Evolutionary conservation across 371 early-diverging fungal species (phyloP).

Genomic region (Mortierella sp.): DNA sequence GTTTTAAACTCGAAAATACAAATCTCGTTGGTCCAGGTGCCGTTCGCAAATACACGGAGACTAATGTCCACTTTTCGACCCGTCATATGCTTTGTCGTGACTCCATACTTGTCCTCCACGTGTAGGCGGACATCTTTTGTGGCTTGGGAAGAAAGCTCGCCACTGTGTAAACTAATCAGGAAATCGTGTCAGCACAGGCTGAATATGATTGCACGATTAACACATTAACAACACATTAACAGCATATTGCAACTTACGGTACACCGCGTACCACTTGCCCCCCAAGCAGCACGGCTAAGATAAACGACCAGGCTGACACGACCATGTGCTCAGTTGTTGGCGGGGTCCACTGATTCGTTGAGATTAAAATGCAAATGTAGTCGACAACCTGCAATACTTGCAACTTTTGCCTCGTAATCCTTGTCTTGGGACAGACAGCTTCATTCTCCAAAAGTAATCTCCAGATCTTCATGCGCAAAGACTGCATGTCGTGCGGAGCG

Average conservation of each 20-base stretch:
- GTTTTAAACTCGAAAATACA: slow-evolving; percentile 12
- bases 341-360: slow-evolving; percentile 7
- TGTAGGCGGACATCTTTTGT: slow-evolving; percentile 9
- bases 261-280: slow-evolving; percentile 6
- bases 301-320: slow-evolving; percentile 8
- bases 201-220: background rate
- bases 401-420: slow-evolving; percentile 6
- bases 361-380: slow-evolving; percentile 8
- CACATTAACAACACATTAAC: background rate
- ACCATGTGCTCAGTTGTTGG: slow-evolving; percentile 13
- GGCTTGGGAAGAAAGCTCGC: slow-evolving; percentile 14
- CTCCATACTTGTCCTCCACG: slow-evolving; percentile 5
- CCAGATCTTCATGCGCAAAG: slow-evolving; percentile 11
- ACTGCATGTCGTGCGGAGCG: slow-evolving; percentile 2
- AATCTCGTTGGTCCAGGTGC: slow-evolving; percentile 10
- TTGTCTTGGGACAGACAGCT: background rate
- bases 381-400: slow-evolving; percentile 13
- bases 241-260: slow-evolving; percentile 13
- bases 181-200: slow-evolving; percentile 1
- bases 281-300: slow-evolving; percentile 1
- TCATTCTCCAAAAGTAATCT: background rate
- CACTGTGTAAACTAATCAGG: slow-evolving; percentile 6
- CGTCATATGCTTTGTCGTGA: slow-evolving; percentile 4
- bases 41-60: slow-evolving; percentile 5
- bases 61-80: slow-evolving; percentile 17